Conservation (phyloP, 164 flowering plant species). For the Cinnamomum micranthum region DNA sequence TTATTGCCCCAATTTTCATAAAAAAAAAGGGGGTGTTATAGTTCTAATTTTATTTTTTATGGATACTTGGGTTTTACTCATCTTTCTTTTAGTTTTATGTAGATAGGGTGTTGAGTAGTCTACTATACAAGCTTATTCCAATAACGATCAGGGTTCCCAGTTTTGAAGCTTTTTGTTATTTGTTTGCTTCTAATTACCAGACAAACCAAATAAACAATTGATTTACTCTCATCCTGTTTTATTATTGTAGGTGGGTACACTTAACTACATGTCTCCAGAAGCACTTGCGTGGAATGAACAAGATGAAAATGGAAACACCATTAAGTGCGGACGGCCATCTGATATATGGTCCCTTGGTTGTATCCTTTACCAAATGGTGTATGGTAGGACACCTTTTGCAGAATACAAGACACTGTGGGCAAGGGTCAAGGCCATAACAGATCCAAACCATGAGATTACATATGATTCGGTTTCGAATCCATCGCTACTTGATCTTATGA, state of each 20-base stretch:
- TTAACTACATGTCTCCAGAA: slow-evolving; percentile 99
- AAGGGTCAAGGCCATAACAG: slow-evolving; percentile 90
- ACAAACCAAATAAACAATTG: neutral
- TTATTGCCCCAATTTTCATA: no score
- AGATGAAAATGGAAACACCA: slow-evolving; percentile 79
- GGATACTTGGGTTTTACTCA: no score
- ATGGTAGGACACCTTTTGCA: slow-evolving; percentile 91
- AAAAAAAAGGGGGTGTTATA: no score
- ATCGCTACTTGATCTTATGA: slow-evolving; percentile 90
- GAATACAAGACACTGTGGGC: slow-evolving; percentile 97
- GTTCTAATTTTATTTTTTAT: no score
- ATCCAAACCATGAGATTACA: slow-evolving; percentile 69
- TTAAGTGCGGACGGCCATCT: slow-evolving; percentile 95
- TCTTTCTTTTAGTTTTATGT: no score
- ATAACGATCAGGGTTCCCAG: no score
- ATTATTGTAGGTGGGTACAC: slow-evolving; percentile 76
- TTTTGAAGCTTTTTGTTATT: no score
- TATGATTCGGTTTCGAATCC: slow-evolving; percentile 73
- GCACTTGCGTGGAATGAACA: slow-evolving; percentile 96
- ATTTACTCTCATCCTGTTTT: neutral
- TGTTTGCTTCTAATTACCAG: no score
- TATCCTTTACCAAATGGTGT: slow-evolving; percentile 96
- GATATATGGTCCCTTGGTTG: slow-evolving; percentile 99
- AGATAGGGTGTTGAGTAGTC: no score
- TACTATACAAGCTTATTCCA: no score